Evolutionary conservation across 2,329 filamentous ascomycete genomes (phyloP).

Genomic region (Xylariaceae sp.): DNA sequence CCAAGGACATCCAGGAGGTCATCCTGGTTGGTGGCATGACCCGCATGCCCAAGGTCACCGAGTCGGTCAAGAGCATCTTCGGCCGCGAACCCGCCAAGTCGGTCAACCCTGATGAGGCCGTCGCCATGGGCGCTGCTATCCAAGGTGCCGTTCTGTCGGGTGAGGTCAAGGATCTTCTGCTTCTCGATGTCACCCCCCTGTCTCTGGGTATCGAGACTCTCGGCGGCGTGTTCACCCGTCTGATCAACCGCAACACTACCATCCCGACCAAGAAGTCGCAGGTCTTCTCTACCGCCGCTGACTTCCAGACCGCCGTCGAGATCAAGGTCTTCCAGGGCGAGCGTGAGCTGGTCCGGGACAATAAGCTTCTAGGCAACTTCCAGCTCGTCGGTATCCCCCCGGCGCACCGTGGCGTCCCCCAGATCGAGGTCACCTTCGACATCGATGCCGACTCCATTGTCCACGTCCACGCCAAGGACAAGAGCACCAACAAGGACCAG

Average conservation of each 20-base stretch:
- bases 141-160: constrained; percentile 95
- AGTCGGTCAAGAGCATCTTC: constrained; percentile 95
- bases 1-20: constrained; percentile 95
- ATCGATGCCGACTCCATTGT: constrained; percentile 98
- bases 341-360: constrained; percentile 97
- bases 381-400: constrained; percentile 96
- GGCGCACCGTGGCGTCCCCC: constrained; percentile 91
- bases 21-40: constrained; percentile 99
- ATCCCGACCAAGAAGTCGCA: constrained; percentile 99
- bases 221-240: constrained; percentile 92
- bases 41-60: constrained; percentile 96
- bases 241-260: constrained; percentile 99
- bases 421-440: constrained; percentile 97
- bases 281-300: constrained; percentile 93
- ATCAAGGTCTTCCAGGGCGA: constrained; percentile 99
- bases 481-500: constrained; percentile 99
- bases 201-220: constrained; percentile 98
- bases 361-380: constrained; percentile 99
- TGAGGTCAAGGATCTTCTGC: constrained; percentile 91
- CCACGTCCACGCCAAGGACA: constrained; percentile 97
- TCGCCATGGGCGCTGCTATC: constrained; percentile 94
- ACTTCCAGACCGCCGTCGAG: constrained; percentile 98
- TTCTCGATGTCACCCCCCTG: constrained; percentile 91
- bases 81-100: constrained; percentile 95
- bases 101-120: constrained; percentile 97